Evolutionary conservation across 2,329 filamentous ascomycete genomes (phyloP).

Genomic region (Alternaria alternata): DNA sequence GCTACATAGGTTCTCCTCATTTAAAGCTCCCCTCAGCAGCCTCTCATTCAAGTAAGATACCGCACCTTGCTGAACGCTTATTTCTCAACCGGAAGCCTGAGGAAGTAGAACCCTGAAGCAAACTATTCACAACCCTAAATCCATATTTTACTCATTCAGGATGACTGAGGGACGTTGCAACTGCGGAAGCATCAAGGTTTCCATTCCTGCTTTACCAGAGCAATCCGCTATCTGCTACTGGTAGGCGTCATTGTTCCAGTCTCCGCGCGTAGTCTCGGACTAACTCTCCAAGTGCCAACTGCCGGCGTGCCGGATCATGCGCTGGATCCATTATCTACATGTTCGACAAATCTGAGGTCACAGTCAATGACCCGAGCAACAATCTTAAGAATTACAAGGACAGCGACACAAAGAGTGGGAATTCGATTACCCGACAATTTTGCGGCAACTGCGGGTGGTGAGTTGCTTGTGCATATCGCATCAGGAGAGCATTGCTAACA

Average conservation of each 20-base stretch:
- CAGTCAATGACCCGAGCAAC: constrained; percentile 30
- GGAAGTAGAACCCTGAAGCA: not conserved
- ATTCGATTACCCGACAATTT: constrained; percentile 38
- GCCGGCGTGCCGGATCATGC: constrained; percentile 36
- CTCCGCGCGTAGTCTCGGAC: not conserved
- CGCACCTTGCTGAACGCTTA: not conserved
- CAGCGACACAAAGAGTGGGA: constrained; percentile 38
- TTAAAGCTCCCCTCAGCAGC: not conserved
- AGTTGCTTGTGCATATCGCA: not conserved
- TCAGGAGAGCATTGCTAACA: constrained; percentile 2
- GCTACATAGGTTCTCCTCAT: not conserved
- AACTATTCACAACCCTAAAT: not conserved
- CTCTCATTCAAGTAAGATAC: not conserved
- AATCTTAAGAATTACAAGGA: constrained; percentile 38
- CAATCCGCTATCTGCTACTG: constrained; percentile 42
- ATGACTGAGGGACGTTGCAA: constrained; percentile 45
- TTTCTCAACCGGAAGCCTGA: not conserved
- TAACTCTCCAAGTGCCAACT: constrained; percentile 35
- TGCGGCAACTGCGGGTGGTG: constrained; percentile 44
- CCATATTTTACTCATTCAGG: not conserved
- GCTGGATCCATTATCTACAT: constrained; percentile 36
- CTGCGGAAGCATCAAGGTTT: constrained; percentile 39
- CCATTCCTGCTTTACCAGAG: constrained; percentile 29
- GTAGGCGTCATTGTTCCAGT: constrained; percentile 12
- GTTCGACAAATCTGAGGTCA: constrained; percentile 27